phyloP scores from a whole-genome alignment of 331 rosid genomes.

The Spiraea crenata region DNA sequence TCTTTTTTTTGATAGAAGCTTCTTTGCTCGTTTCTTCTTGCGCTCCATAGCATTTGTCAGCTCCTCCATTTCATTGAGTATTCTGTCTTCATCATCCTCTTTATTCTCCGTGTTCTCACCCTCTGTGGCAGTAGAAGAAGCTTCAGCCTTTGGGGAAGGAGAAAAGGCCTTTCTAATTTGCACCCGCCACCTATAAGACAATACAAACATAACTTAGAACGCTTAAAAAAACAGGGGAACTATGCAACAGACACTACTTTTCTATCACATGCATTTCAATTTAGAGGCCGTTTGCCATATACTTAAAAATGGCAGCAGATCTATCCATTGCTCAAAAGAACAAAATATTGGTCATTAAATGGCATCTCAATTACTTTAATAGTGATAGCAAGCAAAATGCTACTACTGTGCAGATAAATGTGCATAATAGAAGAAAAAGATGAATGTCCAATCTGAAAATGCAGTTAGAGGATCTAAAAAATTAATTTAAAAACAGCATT shows the following conservation, averaged over 20 bases:
- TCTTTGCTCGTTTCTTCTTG: slow-evolving; percentile 77
- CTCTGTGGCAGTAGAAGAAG: slow-evolving; percentile 31
- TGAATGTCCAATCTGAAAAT: background rate
- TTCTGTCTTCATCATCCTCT: slow-evolving; percentile 66
- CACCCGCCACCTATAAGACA: slow-evolving; percentile 69
- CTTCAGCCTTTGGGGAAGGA: slow-evolving; percentile 43
- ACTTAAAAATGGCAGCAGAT: background rate
- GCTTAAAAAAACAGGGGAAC: background rate
- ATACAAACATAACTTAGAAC: background rate
- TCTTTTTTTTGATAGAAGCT: slow-evolving; percentile 67
- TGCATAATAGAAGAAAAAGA: background rate
- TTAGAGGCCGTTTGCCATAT: background rate
- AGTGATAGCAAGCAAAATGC: background rate
- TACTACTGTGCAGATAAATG: background rate
- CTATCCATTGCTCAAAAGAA: background rate
- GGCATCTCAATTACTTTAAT: background rate
- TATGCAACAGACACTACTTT: background rate
- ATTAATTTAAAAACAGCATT: background rate
- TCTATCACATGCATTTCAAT: background rate
- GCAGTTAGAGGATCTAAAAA: background rate
- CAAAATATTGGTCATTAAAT: too few relatives aligned
- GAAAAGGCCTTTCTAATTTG: slow-evolving; percentile 70
- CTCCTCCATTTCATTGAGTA: slow-evolving; percentile 96
- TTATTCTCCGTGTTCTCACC: slow-evolving; percentile 29
- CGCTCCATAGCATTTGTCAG: slow-evolving; percentile 67